Evolutionary conservation across 768 basidiomycete species (phyloP).

Genomic region (Pholiota conissans): DNA sequence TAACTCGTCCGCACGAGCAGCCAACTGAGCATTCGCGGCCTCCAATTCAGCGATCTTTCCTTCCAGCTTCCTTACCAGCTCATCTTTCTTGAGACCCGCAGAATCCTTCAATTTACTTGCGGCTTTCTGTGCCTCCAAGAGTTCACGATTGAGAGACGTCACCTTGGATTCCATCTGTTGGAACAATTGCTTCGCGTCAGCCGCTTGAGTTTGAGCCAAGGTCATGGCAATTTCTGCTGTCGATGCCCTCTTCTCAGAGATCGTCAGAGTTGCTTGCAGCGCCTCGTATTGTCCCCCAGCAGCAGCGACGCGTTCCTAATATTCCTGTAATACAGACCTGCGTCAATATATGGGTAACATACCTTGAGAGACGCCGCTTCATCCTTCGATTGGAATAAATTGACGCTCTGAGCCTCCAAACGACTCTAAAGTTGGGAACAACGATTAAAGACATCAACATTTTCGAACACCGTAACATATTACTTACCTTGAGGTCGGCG

Average conservation of each 20-base stretch:
- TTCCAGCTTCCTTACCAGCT: conserved; percentile 14
- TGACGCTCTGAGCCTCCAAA: conserved; percentile 17
- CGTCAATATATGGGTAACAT: background rate
- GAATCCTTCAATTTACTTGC: conserved; percentile 4
- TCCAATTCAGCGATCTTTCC: conserved; percentile 18
- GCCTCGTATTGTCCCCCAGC: background rate
- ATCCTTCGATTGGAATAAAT: conserved; percentile 16
- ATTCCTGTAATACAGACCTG: background rate
- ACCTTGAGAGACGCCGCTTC: conserved; percentile 13
- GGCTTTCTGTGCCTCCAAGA: conserved; percentile 12
- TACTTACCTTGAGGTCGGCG: background rate
- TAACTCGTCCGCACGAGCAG: conserved; percentile 27
- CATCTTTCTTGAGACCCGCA: background rate
- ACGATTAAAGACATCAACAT: no score
- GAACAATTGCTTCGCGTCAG: conserved; percentile 11
- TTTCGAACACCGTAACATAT: no score
- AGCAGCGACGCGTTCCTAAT: conserved; percentile 12
- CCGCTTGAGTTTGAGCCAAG: conserved; percentile 14
- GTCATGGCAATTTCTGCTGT: conserved; percentile 25
- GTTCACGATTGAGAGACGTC: background rate
- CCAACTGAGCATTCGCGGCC: conserved; percentile 24
- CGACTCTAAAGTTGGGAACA: conserved; percentile 18
- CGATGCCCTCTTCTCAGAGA: conserved; percentile 23
- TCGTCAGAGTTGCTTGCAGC: background rate
- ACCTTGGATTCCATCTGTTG: conserved; percentile 3